Percentiles rank a stretch among this genome's conserved stretches.
These are phyloP conservation scores for Ambrosia artemisiifolia DNA, from an alignment of 129 eudicot genomes.

Conservation along the genomic window DNA sequence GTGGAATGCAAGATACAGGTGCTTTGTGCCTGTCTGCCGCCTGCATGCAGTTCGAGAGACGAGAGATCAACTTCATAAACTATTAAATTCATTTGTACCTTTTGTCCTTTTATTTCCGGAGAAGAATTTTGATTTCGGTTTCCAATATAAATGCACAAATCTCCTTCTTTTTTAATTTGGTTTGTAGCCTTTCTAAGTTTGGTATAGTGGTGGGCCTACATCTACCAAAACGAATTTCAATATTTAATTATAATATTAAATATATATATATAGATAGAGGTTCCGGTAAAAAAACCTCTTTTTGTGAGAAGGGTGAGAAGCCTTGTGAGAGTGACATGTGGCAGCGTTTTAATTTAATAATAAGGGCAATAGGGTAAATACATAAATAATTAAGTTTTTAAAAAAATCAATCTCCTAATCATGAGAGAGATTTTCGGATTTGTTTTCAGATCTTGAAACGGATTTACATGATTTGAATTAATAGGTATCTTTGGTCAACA, in stretches of 20 bases:
- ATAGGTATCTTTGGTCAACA: too few relatives aligned
- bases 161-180: background rate
- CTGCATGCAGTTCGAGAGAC: constrained; percentile 42
- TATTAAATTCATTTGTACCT: background rate
- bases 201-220: constrained; percentile 13
- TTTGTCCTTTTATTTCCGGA: constrained; percentile 8
- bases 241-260: background rate
- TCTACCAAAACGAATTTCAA: background rate
- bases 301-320: too few relatives aligned
- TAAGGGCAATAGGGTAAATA: too few relatives aligned
- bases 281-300: too few relatives aligned
- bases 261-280: too few relatives aligned
- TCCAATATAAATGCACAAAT: constrained; percentile 5
- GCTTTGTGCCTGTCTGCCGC: constrained; percentile 85
- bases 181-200: constrained; percentile 21
- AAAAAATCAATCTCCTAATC: too few relatives aligned
- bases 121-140: constrained; percentile 15
- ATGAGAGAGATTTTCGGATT: too few relatives aligned
- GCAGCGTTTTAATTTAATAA: too few relatives aligned
- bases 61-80: background rate
- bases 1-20: constrained; percentile 50
- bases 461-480: too few relatives aligned
- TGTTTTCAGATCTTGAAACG: too few relatives aligned
- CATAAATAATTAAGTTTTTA: too few relatives aligned
- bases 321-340: too few relatives aligned